Evolutionary conservation across 169 alveolate genomes (phyloP).

Genomic region (Eimeria sp.): DNA sequence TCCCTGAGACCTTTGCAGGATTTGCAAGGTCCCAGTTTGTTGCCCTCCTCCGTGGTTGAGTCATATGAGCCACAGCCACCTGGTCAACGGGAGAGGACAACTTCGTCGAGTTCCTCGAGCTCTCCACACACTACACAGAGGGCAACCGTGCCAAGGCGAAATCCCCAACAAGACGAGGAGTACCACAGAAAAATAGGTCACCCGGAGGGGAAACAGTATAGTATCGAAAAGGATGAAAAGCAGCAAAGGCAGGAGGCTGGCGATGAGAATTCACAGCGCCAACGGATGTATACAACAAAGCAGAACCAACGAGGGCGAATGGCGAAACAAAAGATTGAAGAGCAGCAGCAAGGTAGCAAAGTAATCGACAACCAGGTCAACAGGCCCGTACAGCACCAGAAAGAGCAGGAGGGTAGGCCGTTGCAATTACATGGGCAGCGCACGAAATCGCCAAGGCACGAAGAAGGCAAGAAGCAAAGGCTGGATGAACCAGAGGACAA

Average conservation of each 20-base stretch:
- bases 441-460: neutral
- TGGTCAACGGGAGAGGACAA: neutral
- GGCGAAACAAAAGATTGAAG: neutral
- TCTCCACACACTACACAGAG: neutral
- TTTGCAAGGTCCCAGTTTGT: neutral
- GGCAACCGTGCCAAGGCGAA: neutral
- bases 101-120: neutral
- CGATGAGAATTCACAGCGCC: neutral
- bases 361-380: neutral
- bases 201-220: neutral
- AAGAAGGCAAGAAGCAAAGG: neutral
- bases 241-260: neutral
- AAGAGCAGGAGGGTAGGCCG: neutral
- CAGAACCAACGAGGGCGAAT: neutral
- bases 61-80: constrained; percentile 28
- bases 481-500: neutral
- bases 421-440: neutral
- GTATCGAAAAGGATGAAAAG: neutral
- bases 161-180: neutral
- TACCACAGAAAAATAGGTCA: neutral
- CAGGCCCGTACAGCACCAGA: neutral
- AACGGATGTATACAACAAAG: neutral
- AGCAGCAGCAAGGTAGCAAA: neutral
- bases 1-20: neutral
- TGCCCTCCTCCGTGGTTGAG: neutral